phyloP scores from a whole-genome alignment of 257 asterid species.

The Rhazya stricta region DNA sequence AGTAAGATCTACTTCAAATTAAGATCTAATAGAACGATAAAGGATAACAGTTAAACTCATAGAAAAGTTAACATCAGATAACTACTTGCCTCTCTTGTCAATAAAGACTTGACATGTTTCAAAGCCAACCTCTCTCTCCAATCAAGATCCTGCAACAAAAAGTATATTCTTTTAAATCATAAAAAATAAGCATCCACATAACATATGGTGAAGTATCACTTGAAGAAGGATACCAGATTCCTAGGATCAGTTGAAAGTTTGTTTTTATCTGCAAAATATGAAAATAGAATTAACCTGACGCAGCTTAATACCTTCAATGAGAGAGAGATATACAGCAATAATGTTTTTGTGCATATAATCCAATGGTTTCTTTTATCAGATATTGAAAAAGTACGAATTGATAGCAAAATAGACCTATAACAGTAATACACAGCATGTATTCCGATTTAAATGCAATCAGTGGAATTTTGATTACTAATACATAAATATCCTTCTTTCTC shows the following conservation, averaged over 20 bases:
- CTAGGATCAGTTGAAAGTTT: conserved; percentile 26
- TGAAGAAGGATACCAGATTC: conserved; percentile 45
- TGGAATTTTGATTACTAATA: neutral
- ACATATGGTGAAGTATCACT: neutral
- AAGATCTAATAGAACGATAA: neutral
- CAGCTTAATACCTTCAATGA: neutral
- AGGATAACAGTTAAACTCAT: conserved; percentile 9
- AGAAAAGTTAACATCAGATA: conserved; percentile 8
- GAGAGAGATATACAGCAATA: neutral
- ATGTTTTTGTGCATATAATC: neutral
- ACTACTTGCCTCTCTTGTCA: conserved; percentile 55
- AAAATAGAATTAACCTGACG: conserved; percentile 5
- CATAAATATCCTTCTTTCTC: neutral
- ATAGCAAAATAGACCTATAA: neutral
- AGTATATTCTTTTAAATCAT: conserved; percentile 12
- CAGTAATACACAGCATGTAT: neutral
- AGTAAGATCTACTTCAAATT: neutral
- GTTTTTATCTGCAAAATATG: conserved; percentile 43
- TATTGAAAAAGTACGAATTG: neutral
- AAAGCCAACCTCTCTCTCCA: conserved; percentile 73
- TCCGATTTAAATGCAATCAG: neutral
- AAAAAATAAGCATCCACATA: conserved; percentile 11
- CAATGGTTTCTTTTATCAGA: neutral
- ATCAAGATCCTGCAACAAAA: conserved; percentile 43
- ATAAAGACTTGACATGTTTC: conserved; percentile 55